These are phyloP conservation scores for Blumeria graminis DNA, from an alignment of 2,329 filamentous ascomycete species.

Conservation along the genomic window DNA sequence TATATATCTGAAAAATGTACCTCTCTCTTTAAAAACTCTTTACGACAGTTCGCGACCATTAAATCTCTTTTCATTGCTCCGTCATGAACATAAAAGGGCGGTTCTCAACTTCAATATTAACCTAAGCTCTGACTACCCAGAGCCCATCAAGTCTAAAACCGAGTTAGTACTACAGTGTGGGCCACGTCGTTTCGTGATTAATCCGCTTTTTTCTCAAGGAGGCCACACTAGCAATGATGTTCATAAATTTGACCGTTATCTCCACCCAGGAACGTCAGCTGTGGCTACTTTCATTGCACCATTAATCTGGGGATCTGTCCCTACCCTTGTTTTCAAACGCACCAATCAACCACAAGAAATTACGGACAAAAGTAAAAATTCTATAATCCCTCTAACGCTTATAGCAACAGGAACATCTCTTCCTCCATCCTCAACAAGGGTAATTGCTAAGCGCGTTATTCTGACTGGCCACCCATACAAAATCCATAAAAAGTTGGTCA, in stretches of 20 bases:
- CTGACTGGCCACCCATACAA: constrained; percentile 93
- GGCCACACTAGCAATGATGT: constrained; percentile 89
- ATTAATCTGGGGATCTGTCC: constrained; percentile 79
- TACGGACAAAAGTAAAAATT: constrained; percentile 18
- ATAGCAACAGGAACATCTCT: constrained; percentile 74
- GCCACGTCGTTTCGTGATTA: constrained; percentile 63
- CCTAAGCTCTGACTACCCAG: constrained; percentile 50
- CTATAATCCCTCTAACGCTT: constrained; percentile 33
- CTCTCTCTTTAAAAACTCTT: constrained; percentile 26
- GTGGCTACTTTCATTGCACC: constrained; percentile 80
- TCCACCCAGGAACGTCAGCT: constrained; percentile 74
- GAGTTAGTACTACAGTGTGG: constrained; percentile 82
- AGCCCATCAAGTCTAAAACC: constrained; percentile 72
- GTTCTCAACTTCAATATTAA: constrained; percentile 76
- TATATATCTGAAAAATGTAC: constrained; percentile 43
- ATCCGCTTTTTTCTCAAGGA: constrained; percentile 72
- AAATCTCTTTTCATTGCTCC: constrained; percentile 62
- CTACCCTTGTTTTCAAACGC: constrained; percentile 66
- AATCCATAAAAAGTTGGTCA: constrained; percentile 95
- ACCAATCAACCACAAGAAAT: constrained; percentile 20
- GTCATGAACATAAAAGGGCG: constrained; percentile 87
- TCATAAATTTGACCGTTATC: constrained; percentile 81
- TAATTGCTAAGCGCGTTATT: constrained; percentile 83
- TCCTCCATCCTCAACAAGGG: constrained; percentile 48
- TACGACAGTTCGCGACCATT: constrained; percentile 34